Percentiles rank a stretch among this genome's conserved stretches.
Evolutionary conservation across 306 rosid genomes (phyloP).

Genomic region (Carpinus viminea): DNA sequence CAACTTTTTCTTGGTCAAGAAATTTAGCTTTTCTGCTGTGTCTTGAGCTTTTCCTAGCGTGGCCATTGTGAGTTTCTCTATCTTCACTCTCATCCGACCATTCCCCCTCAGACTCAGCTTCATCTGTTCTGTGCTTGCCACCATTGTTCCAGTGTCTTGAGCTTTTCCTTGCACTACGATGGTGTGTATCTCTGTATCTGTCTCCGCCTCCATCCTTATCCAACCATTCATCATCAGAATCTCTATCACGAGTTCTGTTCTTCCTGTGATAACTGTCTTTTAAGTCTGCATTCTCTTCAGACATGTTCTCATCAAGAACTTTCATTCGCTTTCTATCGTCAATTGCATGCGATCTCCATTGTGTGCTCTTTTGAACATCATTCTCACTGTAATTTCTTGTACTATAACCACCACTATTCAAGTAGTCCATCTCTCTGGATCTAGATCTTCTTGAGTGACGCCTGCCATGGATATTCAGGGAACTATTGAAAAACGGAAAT

Average conservation of each 20-base stretch:
- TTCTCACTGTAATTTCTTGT: conserved; percentile 39
- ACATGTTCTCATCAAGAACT: conserved; percentile 35
- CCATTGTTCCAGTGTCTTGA: conserved; percentile 30
- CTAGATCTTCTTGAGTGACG: conserved; percentile 53
- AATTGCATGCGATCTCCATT: conserved; percentile 7
- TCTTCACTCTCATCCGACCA: conserved; percentile 13
- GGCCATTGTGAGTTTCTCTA: conserved; percentile 19
- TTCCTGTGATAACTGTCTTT: conserved; percentile 38
- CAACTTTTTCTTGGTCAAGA: conserved; percentile 16
- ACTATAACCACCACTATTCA: conserved; percentile 31
- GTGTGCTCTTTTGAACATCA: conserved; percentile 13
- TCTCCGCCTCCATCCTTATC: conserved; percentile 35
- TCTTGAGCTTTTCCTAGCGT: conserved; percentile 45
- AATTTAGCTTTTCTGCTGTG: conserved; percentile 19
- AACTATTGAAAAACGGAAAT: neutral
- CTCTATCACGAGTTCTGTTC: conserved; percentile 39
- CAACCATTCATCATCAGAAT: conserved; percentile 44
- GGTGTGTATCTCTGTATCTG: conserved; percentile 25
- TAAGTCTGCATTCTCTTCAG: conserved; percentile 22
- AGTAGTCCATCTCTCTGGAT: conserved; percentile 49
- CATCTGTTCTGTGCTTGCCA: conserved; percentile 28
- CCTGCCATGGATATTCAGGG: conserved; percentile 39
- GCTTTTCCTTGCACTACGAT: conserved; percentile 24
- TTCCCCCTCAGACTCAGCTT: conserved; percentile 43
- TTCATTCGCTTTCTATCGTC: conserved; percentile 31